Conservation (phyloP, 2,329 filamentous ascomycete species). For the Stagonosporopsis chrysanthemi region DNA sequence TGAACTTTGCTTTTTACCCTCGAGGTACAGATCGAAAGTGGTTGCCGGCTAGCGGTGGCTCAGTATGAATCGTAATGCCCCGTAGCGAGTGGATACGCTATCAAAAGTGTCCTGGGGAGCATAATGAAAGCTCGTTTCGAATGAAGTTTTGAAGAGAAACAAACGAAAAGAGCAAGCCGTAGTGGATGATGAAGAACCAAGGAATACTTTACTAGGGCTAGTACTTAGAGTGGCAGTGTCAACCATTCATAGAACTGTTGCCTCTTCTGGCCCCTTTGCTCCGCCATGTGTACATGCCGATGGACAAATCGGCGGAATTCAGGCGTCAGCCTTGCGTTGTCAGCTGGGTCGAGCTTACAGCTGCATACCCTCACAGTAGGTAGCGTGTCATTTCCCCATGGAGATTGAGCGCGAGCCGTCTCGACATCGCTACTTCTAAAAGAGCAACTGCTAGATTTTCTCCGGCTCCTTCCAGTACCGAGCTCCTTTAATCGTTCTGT, state of each 20-base stretch:
- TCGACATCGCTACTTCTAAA: neutral
- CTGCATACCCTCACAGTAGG: slow-evolving; percentile 4
- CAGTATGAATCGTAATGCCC: neutral
- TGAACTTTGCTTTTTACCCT: slow-evolving; percentile 4
- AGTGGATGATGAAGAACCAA: neutral
- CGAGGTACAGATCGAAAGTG: neutral
- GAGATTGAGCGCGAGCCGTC: neutral
- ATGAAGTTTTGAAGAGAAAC: neutral
- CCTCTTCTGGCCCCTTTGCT: slow-evolving; percentile 12
- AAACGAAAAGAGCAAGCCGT: neutral
- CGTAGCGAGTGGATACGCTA: neutral
- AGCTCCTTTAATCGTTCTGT: neutral
- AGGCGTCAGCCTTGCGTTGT: slow-evolving; percentile 13
- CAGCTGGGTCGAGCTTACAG: slow-evolving; percentile 15
- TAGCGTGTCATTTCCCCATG: neutral
- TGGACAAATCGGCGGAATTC: slow-evolving; percentile 5
- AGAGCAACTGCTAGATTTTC: neutral
- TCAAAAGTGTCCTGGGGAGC: neutral
- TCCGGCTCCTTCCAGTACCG: neutral
- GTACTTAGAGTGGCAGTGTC: slow-evolving; percentile 1
- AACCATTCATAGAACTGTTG: slow-evolving; percentile 11
- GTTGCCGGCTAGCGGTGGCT: slow-evolving; percentile 3
- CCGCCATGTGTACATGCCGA: neutral
- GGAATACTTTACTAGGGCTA: neutral
- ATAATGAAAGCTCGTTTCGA: neutral